Percentiles rank a stretch among this genome's conserved stretches.
phyloP scores from a whole-genome alignment of 2,329 filamentous ascomycete genomes.

The Microcyclospora tardicrescens region DNA sequence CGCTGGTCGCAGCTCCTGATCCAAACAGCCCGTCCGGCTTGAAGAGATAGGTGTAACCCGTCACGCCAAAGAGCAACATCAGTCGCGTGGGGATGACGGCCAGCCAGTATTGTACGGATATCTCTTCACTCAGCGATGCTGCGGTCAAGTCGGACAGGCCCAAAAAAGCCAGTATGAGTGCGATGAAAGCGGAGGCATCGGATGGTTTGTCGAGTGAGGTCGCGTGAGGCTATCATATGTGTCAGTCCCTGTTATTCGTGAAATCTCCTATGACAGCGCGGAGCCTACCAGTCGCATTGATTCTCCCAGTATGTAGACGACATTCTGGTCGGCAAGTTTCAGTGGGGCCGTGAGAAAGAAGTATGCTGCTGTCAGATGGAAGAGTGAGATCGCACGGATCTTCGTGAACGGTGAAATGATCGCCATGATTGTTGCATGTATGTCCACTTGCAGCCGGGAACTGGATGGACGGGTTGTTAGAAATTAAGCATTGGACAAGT shows the following conservation, averaged over 20 bases:
- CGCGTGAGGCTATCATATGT: conserved; percentile 43
- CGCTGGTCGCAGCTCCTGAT: conserved; percentile 7
- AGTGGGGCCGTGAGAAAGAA: conserved; percentile 67
- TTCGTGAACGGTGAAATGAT: conserved; percentile 69
- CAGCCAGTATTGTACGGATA: conserved; percentile 35
- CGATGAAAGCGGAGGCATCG: conserved; percentile 52
- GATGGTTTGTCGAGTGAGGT: conserved; percentile 55
- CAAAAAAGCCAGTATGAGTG: conserved; percentile 56
- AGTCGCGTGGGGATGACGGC: conserved; percentile 51
- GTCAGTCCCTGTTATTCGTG: background rate
- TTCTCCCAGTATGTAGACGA: conserved; percentile 72
- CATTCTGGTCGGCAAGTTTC: conserved; percentile 61
- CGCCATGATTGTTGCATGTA: conserved; percentile 44
- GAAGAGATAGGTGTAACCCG: conserved; percentile 54
- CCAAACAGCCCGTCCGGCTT: conserved; percentile 37
- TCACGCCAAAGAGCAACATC: conserved; percentile 46
- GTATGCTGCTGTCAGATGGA: conserved; percentile 72
- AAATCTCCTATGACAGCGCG: conserved; percentile 10
- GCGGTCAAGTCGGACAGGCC: conserved; percentile 35
- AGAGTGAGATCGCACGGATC: conserved; percentile 68
- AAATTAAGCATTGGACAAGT: no score
- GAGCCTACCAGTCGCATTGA: conserved; percentile 60
- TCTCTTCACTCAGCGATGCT: conserved; percentile 31
- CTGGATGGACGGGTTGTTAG: no score
- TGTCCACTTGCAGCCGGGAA: no score